phyloP scores from a whole-genome alignment of 768 basidiomycete species.

The Dendrothele bispora region DNA sequence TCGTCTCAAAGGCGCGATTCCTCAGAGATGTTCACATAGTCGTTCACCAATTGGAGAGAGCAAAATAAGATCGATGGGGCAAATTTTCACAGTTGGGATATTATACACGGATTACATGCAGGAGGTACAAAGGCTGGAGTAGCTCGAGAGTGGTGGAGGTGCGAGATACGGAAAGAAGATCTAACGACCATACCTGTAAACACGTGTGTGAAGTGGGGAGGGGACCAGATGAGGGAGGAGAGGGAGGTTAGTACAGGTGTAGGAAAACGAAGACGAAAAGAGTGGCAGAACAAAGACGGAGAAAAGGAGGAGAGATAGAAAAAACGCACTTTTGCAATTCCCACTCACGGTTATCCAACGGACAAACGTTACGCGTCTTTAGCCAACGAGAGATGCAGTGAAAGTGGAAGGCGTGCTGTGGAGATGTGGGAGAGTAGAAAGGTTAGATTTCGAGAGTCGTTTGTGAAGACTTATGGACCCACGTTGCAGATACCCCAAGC shows the following conservation, averaged over 20 bases:
- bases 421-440: neutral
- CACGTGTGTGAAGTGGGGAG: too few species aligned
- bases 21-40: too few species aligned
- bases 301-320: neutral
- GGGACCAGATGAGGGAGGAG: neutral
- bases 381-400: slow-evolving; percentile 99
- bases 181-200: too few species aligned
- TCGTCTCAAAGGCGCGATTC: too few species aligned
- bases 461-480: slow-evolving; percentile 19
- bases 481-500: slow-evolving; percentile 99
- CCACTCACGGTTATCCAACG: slow-evolving; percentile 95
- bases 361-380: slow-evolving; percentile 95
- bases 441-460: neutral
- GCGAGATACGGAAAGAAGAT: too few species aligned
- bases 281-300: neutral
- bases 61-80: too few species aligned
- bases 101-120: too few species aligned
- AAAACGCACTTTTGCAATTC: slow-evolving; percentile 89
- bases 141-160: too few species aligned
- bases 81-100: too few species aligned
- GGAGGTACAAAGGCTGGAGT: too few species aligned
- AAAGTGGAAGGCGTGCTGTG: slow-evolving; percentile 97
- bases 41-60: too few species aligned
- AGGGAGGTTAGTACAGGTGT: neutral
- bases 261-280: neutral